Evolutionary conservation across 164 flowering plant genomes (phyloP).

Genomic region (Sextonia rubra): DNA sequence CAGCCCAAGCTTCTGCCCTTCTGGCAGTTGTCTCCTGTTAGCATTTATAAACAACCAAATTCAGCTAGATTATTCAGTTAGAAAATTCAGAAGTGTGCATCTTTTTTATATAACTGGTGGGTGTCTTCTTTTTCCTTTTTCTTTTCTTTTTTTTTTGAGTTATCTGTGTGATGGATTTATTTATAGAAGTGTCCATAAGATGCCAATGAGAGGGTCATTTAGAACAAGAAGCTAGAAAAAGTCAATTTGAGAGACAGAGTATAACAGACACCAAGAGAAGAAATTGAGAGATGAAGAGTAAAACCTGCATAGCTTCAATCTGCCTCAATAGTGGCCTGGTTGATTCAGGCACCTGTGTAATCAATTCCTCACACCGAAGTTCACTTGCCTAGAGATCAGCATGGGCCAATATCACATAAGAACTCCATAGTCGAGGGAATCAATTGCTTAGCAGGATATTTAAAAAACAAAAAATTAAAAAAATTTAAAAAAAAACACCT

Average conservation of each 20-base stretch:
- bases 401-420: conserved; percentile 3
- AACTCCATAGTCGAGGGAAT: conserved; percentile 2
- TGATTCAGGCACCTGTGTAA: conserved; percentile 95
- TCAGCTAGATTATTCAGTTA: not conserved
- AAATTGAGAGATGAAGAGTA: not conserved
- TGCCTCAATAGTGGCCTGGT: conserved; percentile 98
- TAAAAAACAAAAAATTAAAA: conserved; percentile 9
- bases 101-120: not conserved
- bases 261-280: not conserved
- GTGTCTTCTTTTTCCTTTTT: no score
- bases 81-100: not conserved
- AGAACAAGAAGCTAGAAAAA: no score
- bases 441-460: not conserved
- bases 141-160: no score
- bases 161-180: not conserved
- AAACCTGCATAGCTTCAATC: conserved; percentile 98
- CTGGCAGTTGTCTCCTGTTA: conserved; percentile 79
- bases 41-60: conserved; percentile 3
- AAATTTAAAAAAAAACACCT: conserved; percentile 39
- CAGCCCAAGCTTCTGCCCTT: conserved; percentile 97
- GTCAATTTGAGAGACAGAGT: no score
- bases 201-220: not conserved
- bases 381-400: conserved; percentile 74
- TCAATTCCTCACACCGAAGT: conserved; percentile 92
- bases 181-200: not conserved